A percentile compares a stretch with the other conserved stretches of the same genome.
Conservation (phyloP, 495 filamentous ascomycete species). For the Astrothelium subdiscretum region DNA sequence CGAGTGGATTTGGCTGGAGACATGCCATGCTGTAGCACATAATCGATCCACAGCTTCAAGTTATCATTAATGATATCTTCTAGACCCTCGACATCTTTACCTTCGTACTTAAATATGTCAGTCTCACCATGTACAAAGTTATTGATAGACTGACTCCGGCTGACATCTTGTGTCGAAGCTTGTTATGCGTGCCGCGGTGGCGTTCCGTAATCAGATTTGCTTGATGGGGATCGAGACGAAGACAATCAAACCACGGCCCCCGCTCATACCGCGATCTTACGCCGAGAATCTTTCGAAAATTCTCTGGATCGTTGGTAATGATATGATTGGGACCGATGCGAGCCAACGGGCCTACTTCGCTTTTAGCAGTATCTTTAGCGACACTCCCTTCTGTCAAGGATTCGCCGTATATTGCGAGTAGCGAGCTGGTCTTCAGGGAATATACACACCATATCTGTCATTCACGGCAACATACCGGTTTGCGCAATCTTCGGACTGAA, state of each 20-base stretch:
- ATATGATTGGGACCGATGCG: background rate
- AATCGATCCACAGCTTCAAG: background rate
- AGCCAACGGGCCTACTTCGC: no score
- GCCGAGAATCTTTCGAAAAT: background rate
- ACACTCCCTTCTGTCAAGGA: no score
- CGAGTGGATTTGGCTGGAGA: no score
- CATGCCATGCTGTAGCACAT: background rate
- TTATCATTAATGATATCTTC: background rate
- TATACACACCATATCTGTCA: no score
- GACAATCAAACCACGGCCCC: background rate
- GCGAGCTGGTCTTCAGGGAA: no score
- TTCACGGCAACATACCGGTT: no score
- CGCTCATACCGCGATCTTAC: background rate
- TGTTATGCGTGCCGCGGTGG: background rate
- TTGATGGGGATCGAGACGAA: background rate
- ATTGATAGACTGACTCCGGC: background rate
- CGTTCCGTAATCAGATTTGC: background rate
- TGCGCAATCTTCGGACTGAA: no score
- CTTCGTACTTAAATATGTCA: background rate
- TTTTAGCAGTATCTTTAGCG: no score
- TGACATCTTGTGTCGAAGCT: background rate
- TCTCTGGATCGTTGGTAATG: background rate
- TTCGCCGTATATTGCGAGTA: no score
- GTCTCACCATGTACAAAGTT: background rate
- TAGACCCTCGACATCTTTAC: background rate